phyloP scores from a whole-genome alignment of 176 grass and related monocot species.

The Areca catechu region DNA sequence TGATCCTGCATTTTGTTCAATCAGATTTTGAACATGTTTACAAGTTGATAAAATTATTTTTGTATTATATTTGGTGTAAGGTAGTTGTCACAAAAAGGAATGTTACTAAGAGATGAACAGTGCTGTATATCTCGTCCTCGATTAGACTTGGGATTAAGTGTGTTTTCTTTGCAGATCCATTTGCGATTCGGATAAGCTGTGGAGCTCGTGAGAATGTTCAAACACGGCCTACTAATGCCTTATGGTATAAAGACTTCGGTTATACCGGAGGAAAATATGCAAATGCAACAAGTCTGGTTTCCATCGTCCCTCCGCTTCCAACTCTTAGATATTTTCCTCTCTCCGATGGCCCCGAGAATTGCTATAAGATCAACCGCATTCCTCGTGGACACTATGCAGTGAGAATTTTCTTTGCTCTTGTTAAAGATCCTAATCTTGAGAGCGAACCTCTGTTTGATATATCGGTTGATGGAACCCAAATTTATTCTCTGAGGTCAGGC shows the following conservation, averaged over 20 bases:
- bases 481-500: conserved; percentile 69
- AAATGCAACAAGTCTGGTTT: conserved; percentile 65
- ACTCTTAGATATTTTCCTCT: conserved; percentile 77
- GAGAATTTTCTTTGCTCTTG: conserved; percentile 77
- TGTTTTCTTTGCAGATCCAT: conserved; percentile 59
- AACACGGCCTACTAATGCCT: conserved; percentile 63
- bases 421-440: conserved; percentile 62
- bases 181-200: conserved; percentile 87
- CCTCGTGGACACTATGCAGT: conserved; percentile 74
- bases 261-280: conserved; percentile 79
- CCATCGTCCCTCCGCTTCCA: conserved; percentile 72
- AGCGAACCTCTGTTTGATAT: conserved; percentile 86
- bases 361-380: conserved; percentile 71
- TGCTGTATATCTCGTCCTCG: background rate
- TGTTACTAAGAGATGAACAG: too few species aligned
- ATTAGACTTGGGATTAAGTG: background rate
- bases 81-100: too few species aligned
- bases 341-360: conserved; percentile 93
- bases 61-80: too few species aligned
- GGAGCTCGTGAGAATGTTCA: conserved; percentile 74
- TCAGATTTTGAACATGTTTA: too few species aligned
- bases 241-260: conserved; percentile 94
- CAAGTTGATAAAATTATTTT: too few species aligned
- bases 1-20: too few species aligned
- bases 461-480: conserved; percentile 82